phyloP scores from a whole-genome alignment of 2,329 filamentous ascomycete species.

The Arthrinium phaeospermum region DNA sequence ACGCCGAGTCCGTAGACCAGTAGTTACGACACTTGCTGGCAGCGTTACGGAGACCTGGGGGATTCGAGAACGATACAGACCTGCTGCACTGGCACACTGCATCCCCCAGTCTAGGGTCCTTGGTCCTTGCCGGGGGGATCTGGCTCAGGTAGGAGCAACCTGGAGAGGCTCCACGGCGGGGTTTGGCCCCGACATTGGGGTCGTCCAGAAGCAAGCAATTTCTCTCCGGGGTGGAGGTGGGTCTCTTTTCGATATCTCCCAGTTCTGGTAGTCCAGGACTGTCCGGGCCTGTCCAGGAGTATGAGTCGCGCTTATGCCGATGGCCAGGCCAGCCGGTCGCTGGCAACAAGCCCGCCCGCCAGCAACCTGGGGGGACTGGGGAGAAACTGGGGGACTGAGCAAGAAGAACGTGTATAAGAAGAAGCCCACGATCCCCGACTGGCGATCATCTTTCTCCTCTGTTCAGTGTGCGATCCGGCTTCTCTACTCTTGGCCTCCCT shows the following conservation, averaged over 20 bases:
- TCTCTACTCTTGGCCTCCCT: conserved; percentile 3
- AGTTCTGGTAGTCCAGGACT: conserved; percentile 6
- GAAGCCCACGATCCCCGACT: conserved; percentile 8
- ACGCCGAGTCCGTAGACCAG: conserved; percentile 5
- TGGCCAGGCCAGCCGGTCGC: neutral
- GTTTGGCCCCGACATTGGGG: conserved; percentile 18
- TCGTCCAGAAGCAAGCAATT: conserved; percentile 10
- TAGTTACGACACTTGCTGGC: conserved; percentile 2
- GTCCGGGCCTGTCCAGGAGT: conserved; percentile 1
- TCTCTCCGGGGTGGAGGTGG: conserved; percentile 13
- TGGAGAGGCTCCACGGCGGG: conserved; percentile 18
- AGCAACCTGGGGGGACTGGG: neutral
- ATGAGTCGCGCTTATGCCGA: conserved; percentile 7
- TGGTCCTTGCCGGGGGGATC: neutral
- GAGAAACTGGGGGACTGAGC: neutral
- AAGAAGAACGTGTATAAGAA: conserved; percentile 4
- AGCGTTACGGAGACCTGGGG: neutral
- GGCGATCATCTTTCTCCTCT: neutral
- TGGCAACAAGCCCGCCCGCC: neutral
- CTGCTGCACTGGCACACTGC: conserved; percentile 10
- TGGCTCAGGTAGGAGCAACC: conserved; percentile 6
- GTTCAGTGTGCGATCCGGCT: conserved; percentile 18
- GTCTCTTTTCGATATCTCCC: neutral
- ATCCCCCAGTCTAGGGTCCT: neutral
- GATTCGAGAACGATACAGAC: conserved; percentile 19